Evolutionary conservation across 352 stramenopile genomes (phyloP), one percentile per base, ranked within the genome.

Genomic region (Pythium oligandrum): DNA sequence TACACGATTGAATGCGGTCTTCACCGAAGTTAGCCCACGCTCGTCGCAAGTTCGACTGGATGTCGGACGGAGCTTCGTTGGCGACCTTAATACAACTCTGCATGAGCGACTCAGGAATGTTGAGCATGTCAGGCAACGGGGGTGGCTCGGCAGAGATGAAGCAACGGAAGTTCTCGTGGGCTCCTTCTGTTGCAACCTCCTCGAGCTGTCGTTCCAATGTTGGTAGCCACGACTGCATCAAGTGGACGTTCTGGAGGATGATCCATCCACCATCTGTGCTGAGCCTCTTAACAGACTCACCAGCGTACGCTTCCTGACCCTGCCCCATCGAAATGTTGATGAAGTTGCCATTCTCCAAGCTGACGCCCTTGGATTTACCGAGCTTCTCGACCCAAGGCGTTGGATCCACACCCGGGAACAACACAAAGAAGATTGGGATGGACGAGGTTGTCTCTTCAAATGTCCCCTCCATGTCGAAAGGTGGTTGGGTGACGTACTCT

Each of bases 141-240:
- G 95, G 94, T 7, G 93, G 91, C 59, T 98, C 94, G 37, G 90
- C 95, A 8, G 88, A 98, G 69, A 98, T 97, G 59, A 98, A 98
- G 64, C 93, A 98, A 34, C 94, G 90, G 61, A 98, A 98, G 55
- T 94, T 92, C 40, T 96, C 76, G 52, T 98, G 95, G 6, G 88
- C 86, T 26, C 91, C 72, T 71, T 96, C 86, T 40, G 84, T 86
- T 40, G 87, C 76, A 31, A 93, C 72, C 55, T 95, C 82, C 61
- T 98, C 93, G 10, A 98, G 70, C 59, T 98, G 81, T 3, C 90
- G 75, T 61, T 98, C 93, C 0, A 98, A 72, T 35, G 75, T 88
- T 2, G 92, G 90, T n/a, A 98, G 79, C 93, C 95, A 98, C 30
- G 84, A 95, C 51, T 97, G 88, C 93, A 98, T 98, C 43, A 98